Conservation (phyloP, 1,284 basidiomycete genomes). For the Peniophora sp. region DNA sequence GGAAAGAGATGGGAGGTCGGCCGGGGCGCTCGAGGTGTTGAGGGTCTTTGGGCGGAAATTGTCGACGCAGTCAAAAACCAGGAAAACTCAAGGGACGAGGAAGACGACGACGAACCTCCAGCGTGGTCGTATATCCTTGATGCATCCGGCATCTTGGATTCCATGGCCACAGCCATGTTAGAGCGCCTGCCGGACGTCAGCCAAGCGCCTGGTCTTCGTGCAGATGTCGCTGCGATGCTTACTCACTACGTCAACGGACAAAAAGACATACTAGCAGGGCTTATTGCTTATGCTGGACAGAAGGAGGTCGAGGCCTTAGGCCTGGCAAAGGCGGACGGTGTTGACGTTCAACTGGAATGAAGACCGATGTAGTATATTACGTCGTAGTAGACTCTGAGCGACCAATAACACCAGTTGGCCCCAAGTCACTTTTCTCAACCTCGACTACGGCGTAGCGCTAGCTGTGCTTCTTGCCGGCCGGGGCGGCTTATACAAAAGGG, state of each 20-base stretch:
- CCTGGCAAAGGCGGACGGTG: conserved; percentile 38
- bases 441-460: too few species aligned
- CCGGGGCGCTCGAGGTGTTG: conserved; percentile 42
- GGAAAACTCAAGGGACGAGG: too few species aligned
- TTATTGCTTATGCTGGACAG: conserved; percentile 33
- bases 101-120: conserved; percentile 13
- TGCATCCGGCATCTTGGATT: conserved; percentile 50
- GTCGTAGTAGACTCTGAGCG: too few species aligned
- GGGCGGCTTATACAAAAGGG: too few species aligned
- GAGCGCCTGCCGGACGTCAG: conserved; percentile 37
- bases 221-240: conserved; percentile 47
- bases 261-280: conserved; percentile 26
- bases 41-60: conserved; percentile 55
- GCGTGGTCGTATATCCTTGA: too few species aligned
- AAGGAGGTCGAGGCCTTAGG: conserved; percentile 38
- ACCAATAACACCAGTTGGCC: too few species aligned
- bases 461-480: too few species aligned
- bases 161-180: conserved; percentile 56
- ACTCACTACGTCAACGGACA: conserved; percentile 47
- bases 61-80: too few species aligned
- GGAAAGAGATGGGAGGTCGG: conserved; percentile 55
- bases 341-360: conserved; percentile 36
- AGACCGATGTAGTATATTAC: background rate
- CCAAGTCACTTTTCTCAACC: too few species aligned
- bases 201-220: conserved; percentile 25